Evolutionary conservation across 331 rosid genomes (phyloP).

Genomic region (Acacia concinna): DNA sequence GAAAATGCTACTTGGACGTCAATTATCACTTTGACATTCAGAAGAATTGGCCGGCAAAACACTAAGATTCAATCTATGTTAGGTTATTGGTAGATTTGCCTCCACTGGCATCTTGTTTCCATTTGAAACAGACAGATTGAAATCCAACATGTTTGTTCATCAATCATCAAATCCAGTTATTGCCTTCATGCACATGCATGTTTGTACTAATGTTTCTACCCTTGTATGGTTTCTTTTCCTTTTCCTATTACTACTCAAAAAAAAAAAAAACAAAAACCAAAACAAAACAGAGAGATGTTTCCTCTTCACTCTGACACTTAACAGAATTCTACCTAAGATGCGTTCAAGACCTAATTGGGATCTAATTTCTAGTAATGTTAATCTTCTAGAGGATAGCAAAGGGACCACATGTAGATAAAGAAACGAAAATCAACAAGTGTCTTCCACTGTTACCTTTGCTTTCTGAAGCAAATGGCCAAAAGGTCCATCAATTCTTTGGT

Average conservation of each 20-base stretch:
- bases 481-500: constrained; percentile 41
- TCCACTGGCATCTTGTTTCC: constrained; percentile 37
- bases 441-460: constrained; percentile 41
- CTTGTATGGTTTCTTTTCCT: not conserved
- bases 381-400: constrained; percentile 21
- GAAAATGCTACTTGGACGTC: constrained; percentile 76
- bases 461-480: constrained; percentile 49
- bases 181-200: constrained; percentile 38
- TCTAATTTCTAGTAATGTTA: constrained; percentile 13
- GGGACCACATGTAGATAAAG: constrained; percentile 40
- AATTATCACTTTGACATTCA: constrained; percentile 80
- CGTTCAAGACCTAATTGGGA: constrained; percentile 18
- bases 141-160: constrained; percentile 37
- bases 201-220: not conserved
- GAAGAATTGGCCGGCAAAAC: constrained; percentile 68
- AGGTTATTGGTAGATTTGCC: constrained; percentile 13
- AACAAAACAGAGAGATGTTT: constrained; percentile 18
- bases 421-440: constrained; percentile 27
- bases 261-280: too few relatives aligned
- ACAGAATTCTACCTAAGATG: constrained; percentile 30
- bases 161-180: constrained; percentile 33
- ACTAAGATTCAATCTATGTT: constrained; percentile 33
- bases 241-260: constrained; percentile 7
- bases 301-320: constrained; percentile 24
- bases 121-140: constrained; percentile 32